A percentile compares a stretch with the other conserved stretches of the same genome.
Evolutionary conservation across 371 early-diverging fungal species (phyloP).

Genomic region (Chytridium lagenaria): DNA sequence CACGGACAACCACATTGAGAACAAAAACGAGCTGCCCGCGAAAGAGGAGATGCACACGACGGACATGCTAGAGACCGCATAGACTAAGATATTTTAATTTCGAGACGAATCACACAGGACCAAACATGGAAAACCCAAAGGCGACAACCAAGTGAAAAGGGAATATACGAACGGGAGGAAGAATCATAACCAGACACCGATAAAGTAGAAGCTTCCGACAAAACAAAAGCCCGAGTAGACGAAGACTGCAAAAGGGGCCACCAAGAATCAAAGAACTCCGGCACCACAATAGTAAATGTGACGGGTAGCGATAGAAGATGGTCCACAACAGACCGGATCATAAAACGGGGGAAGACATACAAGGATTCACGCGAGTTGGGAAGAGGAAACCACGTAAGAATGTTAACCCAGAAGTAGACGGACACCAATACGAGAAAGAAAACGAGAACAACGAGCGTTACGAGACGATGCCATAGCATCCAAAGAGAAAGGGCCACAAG

Average conservation of each 20-base stretch:
- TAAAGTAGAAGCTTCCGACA: neutral
- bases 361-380: neutral
- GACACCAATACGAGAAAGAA: neutral
- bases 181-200: neutral
- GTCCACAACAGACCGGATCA: neutral
- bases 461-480: constrained; percentile 19
- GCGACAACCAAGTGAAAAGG: neutral
- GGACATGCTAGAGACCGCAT: neutral
- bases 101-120: neutral
- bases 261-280: neutral
- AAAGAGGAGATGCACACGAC: neutral
- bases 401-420: neutral
- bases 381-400: neutral
- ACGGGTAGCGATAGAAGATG: neutral
- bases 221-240: neutral
- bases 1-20: neutral
- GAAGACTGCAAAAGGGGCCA: constrained; percentile 1
- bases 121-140: neutral
- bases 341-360: constrained; percentile 22
- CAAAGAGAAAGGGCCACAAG: neutral
- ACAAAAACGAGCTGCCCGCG: neutral
- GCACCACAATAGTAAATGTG: neutral
- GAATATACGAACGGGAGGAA: neutral
- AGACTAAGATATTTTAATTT: too few relatives aligned
- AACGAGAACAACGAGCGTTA: constrained; percentile 11